Evolutionary conservation across 805 yeast genomes (phyloP).

Genomic region (Peterozyma toletana): DNA sequence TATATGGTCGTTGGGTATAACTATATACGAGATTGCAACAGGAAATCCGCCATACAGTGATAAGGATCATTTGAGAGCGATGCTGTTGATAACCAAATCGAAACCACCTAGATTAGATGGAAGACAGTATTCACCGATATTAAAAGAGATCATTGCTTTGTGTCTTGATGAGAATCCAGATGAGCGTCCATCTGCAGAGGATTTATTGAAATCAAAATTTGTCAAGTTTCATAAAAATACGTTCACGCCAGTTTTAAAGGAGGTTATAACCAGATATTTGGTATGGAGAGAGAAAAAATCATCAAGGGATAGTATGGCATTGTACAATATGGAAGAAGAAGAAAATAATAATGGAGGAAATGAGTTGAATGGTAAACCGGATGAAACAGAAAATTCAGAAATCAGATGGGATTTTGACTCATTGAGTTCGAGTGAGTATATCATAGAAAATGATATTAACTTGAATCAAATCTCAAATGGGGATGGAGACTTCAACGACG

Average conservation of each 20-base stretch:
- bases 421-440: constrained; percentile 64
- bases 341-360: constrained; percentile 12
- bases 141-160: constrained; percentile 84
- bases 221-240: constrained; percentile 53
- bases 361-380: constrained; percentile 16
- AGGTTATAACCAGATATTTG: constrained; percentile 65
- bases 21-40: constrained; percentile 89
- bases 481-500: neutral
- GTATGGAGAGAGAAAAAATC: constrained; percentile 68
- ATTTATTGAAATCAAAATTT: constrained; percentile 66
- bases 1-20: constrained; percentile 95
- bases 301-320: constrained; percentile 40
- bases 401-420: constrained; percentile 91
- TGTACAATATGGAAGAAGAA: constrained; percentile 33
- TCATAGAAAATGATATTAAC: constrained; percentile 62
- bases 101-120: constrained; percentile 96
- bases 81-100: constrained; percentile 87
- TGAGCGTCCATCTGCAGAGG: constrained; percentile 85
- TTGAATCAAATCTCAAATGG: constrained; percentile 10
- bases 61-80: constrained; percentile 89
- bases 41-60: constrained; percentile 98
- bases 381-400: constrained; percentile 25
- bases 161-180: constrained; percentile 93
- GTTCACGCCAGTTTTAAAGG: constrained; percentile 59
- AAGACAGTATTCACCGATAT: constrained; percentile 60